Conservation (phyloP, 345 rosid genomes). For the Bruguiera gymnorhiza region DNA sequence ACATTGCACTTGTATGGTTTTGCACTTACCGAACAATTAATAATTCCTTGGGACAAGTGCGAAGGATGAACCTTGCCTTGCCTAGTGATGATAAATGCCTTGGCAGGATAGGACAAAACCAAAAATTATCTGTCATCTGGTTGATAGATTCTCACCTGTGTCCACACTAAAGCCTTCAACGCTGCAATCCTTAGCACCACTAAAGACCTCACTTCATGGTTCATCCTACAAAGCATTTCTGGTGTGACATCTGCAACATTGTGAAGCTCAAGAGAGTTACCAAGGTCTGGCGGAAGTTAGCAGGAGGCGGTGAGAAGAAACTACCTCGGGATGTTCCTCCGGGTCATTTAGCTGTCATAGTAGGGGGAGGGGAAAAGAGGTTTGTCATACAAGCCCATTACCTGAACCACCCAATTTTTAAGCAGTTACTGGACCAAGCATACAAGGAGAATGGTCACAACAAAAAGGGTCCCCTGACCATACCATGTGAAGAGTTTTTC, state of each 20-base stretch:
- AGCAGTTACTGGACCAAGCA: slow-evolving; percentile 31
- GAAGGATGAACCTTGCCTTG: background rate
- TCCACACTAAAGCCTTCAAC: background rate
- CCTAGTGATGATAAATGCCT: background rate
- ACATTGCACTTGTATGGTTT: background rate
- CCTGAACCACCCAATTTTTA: slow-evolving; percentile 32
- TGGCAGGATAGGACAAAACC: no score
- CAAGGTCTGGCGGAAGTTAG: slow-evolving; percentile 19
- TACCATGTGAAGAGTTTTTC: slow-evolving; percentile 29
- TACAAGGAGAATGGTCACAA: slow-evolving; percentile 22
- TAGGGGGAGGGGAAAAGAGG: slow-evolving; percentile 31
- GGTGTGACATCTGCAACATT: slow-evolving; percentile 24
- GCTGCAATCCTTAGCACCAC: background rate
- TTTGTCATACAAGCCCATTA: slow-evolving; percentile 27
- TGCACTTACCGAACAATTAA: background rate
- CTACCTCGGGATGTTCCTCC: slow-evolving; percentile 32
- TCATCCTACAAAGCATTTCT: slow-evolving; percentile 1
- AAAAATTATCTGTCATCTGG: background rate
- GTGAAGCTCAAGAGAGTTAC: slow-evolving; percentile 28
- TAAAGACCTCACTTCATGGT: slow-evolving; percentile 14
- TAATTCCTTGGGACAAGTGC: background rate
- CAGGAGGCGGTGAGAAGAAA: slow-evolving; percentile 18
- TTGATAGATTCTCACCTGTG: background rate
- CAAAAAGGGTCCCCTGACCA: slow-evolving; percentile 29
- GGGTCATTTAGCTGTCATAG: slow-evolving; percentile 32